Evolutionary conservation across 208 protist genomes (phyloP).

Genomic region (Wallacemonas rigidus): DNA sequence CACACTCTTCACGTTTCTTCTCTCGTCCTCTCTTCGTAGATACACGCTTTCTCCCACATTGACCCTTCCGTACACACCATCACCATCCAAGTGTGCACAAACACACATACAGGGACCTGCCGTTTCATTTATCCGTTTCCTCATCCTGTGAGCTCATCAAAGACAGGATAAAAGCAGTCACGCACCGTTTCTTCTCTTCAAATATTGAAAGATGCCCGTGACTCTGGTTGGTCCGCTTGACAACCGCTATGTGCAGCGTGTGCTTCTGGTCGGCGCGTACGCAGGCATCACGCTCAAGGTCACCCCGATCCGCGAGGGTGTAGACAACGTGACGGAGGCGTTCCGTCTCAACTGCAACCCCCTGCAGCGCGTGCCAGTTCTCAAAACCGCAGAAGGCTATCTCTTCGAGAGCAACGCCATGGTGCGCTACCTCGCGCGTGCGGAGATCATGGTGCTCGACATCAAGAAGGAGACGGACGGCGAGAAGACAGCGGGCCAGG

Average conservation of each 20-base stretch:
- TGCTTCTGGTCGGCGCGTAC: conserved; percentile 73
- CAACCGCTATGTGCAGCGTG: conserved; percentile 49
- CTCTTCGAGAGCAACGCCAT: conserved; percentile 82
- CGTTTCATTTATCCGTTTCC: too few relatives aligned
- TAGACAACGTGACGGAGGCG: conserved; percentile 57
- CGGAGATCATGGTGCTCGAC: conserved; percentile 42
- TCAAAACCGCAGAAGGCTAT: conserved; percentile 81
- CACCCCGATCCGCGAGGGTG: conserved; percentile 36
- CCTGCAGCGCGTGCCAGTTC: conserved; percentile 56
- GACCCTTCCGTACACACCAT: neutral
- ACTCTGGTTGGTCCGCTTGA: conserved; percentile 63
- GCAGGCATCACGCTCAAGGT: conserved; percentile 67
- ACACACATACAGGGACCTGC: neutral
- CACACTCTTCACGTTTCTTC: neutral
- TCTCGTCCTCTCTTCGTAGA: conserved; percentile 3
- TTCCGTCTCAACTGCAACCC: conserved; percentile 76
- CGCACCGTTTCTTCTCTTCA: too few relatives aligned
- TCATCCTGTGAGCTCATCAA: too few relatives aligned
- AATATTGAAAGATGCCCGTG: conserved; percentile 38
- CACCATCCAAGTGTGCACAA: neutral
- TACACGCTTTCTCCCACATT: neutral
- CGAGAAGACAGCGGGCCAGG: conserved; percentile 11
- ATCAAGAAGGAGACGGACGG: conserved; percentile 19
- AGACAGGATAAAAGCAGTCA: too few relatives aligned
- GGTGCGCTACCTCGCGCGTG: conserved; percentile 68